Evolutionary conservation across 2,329 filamentous ascomycete genomes (phyloP).

Genomic region (Trichoderma hamatum): DNA sequence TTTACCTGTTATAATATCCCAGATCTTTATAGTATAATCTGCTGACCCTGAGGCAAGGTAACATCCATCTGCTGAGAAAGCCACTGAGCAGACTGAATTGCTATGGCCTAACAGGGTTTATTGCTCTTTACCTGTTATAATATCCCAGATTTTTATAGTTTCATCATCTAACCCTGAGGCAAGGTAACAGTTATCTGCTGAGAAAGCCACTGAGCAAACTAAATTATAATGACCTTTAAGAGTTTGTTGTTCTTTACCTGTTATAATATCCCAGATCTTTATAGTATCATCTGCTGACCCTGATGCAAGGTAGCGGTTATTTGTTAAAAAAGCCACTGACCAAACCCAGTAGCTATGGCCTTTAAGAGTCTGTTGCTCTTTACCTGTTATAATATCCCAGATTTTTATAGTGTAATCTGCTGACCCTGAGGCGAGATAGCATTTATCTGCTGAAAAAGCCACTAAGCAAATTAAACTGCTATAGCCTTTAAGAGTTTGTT

Average conservation of each 20-base stretch:
- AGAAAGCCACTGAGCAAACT: not conserved
- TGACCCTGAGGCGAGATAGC: not conserved
- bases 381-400: not conserved
- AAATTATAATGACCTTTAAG: not conserved
- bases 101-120: not conserved
- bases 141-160: not conserved
- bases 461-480: not conserved
- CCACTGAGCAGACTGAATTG: too few relatives aligned
- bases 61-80: too few relatives aligned
- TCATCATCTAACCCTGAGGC: not conserved
- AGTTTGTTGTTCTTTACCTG: not conserved
- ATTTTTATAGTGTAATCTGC: not conserved
- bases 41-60: too few relatives aligned
- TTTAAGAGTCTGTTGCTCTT: not conserved
- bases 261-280: not conserved
- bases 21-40: too few relatives aligned
- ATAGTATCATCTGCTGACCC: not conserved
- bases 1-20: too few relatives aligned
- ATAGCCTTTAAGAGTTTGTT: not conserved
- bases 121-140: not conserved
- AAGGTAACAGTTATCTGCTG: not conserved
- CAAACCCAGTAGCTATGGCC: not conserved
- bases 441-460: not conserved
- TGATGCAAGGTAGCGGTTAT: not conserved
- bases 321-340: not conserved